Evolutionary conservation across 106 monocot species (phyloP), one percentile per base, ranked within the genome.

Genomic region (Apostasia shenzhenica): DNA sequence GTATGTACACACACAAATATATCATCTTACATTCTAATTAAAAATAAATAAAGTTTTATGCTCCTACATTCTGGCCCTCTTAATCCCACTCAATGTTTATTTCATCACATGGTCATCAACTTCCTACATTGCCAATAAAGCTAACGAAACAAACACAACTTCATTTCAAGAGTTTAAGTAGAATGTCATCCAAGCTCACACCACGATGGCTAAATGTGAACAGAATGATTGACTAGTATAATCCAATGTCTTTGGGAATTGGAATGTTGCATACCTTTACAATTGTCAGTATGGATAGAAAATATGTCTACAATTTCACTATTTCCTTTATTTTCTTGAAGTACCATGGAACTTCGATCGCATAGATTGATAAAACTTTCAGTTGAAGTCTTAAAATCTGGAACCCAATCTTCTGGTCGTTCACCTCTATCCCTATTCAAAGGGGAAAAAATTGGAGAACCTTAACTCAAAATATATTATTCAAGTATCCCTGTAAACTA

Each of bases 351-450:
- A 54, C 12, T 66, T 40, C 61, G 79, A 63, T 71, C 62, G 67
- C 26, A 55, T 45, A 73, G 61, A 26, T 54, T 41, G 1, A 70
- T 53, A 45, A 39, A 37, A 26, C 71, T 13, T 13, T 79, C 53
- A 48, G 48, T 44, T 4, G 3, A 65, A 52, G 56, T 44, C 55
- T 52, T 59, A n/a, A 61, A 70, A 68, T 79, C 72, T 56, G 89
- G 93, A 55, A 86, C 88, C 93, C 93, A 93, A 3, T 93, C 89
- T 70, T 88, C 81, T 63, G 93, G 93, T 42, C 93, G 83, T 55
- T 89, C 89, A 76, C 79, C 61, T 77, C 81, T 83, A 70, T 46
- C 83, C 9, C 92, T 93, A 67, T 10, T 65, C 52, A 1, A 45
- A 72, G 53, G 7, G 65, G 53, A 77, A 66, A 26, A 45, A 67